Base-by-base conservation (phyloP, 2,329 filamentous ascomycete species). In the Fusarium sp. region DNA sequence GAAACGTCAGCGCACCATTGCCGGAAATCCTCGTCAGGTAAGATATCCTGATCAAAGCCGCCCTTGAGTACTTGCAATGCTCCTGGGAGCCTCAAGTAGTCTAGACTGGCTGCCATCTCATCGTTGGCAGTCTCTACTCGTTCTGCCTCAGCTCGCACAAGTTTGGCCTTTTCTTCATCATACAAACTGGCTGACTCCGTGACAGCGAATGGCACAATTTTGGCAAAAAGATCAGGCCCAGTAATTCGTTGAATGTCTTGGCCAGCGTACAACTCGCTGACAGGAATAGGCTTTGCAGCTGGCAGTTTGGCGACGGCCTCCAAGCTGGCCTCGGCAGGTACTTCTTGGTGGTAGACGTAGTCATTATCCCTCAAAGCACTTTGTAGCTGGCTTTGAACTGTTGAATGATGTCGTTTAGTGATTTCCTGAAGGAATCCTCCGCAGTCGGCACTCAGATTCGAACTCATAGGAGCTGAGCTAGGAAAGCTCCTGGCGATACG, bases 211-310 rank as follows among this genome's bases (percentile, higher is more conserved):
- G 96, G 96, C 4, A 98, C 93, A 62, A 99, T 97, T 78, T 97
- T 97, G 70, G 96, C 90, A 79, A 99, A 99, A 50, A 99, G 91
- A 75, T 99, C 96, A 0, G 96, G 95, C 0, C 96, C 96, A 36
- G 97, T 98, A 65, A 99, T 98, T 25, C 94, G 88, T 77, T 97
- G 93, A 40, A 99, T 97, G 76, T 99, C 96, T 79, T 98, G 96
- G 3, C 95, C 95, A 58, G 96, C 94, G 75, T 99, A 99, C 1
- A 99, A 84, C 76, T 99, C 96, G 76, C 92, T 97, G 29, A 99
- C 95, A 0, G 96, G 95, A 65, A 99, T 98, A 5, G 96, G 94
- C 78, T 99, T 99, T 10, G 96, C 94, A 3, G 96, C 96, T 6
- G 95, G 94, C 17, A 98, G 85, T 77, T 98, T 99, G 5, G 94